Percentiles rank a stretch among this genome's conserved stretches.
phyloP scores from a whole-genome alignment of 139 green algal species.

The Zygnema cylindricum region DNA sequence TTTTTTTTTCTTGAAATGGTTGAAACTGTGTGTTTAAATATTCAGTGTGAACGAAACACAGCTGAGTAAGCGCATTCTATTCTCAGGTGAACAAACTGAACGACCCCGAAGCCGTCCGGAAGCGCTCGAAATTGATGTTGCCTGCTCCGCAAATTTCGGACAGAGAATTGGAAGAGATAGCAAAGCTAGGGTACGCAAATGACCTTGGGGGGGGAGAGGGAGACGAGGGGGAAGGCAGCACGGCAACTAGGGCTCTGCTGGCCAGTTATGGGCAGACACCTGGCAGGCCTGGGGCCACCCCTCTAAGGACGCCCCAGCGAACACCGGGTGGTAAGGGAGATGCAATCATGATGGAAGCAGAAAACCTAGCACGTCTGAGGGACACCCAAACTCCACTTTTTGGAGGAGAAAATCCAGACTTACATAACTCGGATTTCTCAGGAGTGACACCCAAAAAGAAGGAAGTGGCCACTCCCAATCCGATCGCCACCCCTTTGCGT shows the following conservation, averaged over 20 bases:
- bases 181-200: slow-evolving; percentile 70
- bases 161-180: slow-evolving; percentile 88
- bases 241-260: slow-evolving; percentile 55
- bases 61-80: too few species aligned
- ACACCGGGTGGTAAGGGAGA: slow-evolving; percentile 82
- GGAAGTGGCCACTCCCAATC: slow-evolving; percentile 40
- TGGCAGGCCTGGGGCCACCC: slow-evolving; percentile 64
- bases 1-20: too few species aligned
- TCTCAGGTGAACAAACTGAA: slow-evolving; percentile 74
- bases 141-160: slow-evolving; percentile 77
- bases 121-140: slow-evolving; percentile 89
- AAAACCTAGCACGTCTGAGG: slow-evolving; percentile 80
- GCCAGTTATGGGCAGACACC: slow-evolving; percentile 72
- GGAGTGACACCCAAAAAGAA: slow-evolving; percentile 74
- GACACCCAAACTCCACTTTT: slow-evolving; percentile 86
- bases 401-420: slow-evolving; percentile 83
- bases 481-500: slow-evolving; percentile 66
- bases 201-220: slow-evolving; percentile 70
- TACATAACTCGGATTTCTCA: slow-evolving; percentile 78
- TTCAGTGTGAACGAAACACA: too few species aligned
- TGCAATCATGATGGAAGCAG: slow-evolving; percentile 83
- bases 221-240: slow-evolving; percentile 64
- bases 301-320: slow-evolving; percentile 77
- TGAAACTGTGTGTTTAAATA: too few species aligned
- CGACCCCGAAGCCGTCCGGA: slow-evolving; percentile 67